Percentiles rank a stretch among this genome's conserved stretches.
Conservation (phyloP, 768 basidiomycete species). For the Paxillus ammoniavirescens region DNA sequence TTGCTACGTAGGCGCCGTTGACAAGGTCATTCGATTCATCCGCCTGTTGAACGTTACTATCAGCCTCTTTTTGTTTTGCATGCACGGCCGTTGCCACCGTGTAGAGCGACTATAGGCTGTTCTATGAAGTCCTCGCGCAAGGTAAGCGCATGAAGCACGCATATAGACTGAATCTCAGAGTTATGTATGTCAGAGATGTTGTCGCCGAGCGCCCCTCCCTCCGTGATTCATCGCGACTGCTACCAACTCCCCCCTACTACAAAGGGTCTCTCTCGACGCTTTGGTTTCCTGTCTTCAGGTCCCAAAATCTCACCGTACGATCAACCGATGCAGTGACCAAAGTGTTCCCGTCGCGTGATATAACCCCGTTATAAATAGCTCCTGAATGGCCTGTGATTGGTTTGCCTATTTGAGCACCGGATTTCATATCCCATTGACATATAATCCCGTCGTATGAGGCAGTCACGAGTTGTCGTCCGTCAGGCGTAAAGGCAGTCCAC, state of each 20-base stretch:
- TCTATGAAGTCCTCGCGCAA: constrained; percentile 42
- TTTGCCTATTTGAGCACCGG: too few relatives aligned
- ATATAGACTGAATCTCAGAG: not conserved
- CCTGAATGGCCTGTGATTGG: too few relatives aligned
- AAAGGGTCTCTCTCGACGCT: not conserved
- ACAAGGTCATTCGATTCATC: constrained; percentile 31
- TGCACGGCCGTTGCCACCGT: constrained; percentile 27
- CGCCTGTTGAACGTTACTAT: constrained; percentile 21
- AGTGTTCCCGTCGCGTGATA: too few relatives aligned
- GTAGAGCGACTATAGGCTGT: constrained; percentile 33
- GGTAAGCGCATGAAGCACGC: constrained; percentile 43
- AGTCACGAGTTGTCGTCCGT: too few relatives aligned
- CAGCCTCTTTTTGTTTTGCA: constrained; percentile 31
- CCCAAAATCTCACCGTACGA: too few relatives aligned
- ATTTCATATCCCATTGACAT: too few relatives aligned
- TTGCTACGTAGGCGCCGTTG: constrained; percentile 27
- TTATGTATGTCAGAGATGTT: constrained; percentile 64
- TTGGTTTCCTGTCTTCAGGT: too few relatives aligned
- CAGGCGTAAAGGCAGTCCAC: too few relatives aligned
- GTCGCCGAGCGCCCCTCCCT: constrained; percentile 95
- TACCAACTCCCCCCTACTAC: too few relatives aligned
- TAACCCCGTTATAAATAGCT: too few relatives aligned
- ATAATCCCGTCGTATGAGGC: too few relatives aligned
- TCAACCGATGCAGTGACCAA: too few relatives aligned
- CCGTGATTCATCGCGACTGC: constrained; percentile 78